Evolutionary conservation across 1,284 basidiomycete species (phyloP).

Genomic region (Volvariella volvacea): DNA sequence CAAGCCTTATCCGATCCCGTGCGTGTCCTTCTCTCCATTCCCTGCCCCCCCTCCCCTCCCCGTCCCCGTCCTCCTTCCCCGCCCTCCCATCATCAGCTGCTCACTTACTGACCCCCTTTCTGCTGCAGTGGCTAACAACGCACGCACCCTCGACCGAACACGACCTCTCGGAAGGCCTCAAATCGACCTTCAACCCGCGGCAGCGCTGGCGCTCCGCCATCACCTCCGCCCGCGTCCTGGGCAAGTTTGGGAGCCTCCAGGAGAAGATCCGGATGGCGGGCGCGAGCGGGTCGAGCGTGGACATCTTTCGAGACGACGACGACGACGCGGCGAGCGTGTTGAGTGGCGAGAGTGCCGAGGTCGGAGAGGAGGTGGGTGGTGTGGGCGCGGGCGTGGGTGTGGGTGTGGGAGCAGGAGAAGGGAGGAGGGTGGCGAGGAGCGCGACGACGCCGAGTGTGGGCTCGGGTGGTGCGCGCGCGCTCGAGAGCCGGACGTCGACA

Average conservation of each 20-base stretch:
- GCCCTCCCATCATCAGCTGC: conserved; percentile 1
- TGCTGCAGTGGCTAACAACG: conserved; percentile 72
- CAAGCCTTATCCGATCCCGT: conserved; percentile 63
- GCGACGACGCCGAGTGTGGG: too few relatives aligned
- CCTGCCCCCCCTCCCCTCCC: background rate
- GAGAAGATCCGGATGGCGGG: conserved; percentile 18
- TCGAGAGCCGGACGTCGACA: too few relatives aligned
- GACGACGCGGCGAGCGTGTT: conserved; percentile 12
- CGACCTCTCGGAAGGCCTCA: conserved; percentile 65
- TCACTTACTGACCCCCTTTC: conserved; percentile 4
- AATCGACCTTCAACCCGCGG: conserved; percentile 71
- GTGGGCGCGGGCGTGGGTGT: conserved; percentile 12
- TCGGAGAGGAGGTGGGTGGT: conserved; percentile 11
- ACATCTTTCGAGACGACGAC: conserved; percentile 21
- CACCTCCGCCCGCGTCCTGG: conserved; percentile 48
- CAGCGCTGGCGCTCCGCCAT: conserved; percentile 69
- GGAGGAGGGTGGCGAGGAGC: conserved; percentile 20
- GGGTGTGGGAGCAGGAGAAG: conserved; percentile 16
- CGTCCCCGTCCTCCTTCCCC: background rate
- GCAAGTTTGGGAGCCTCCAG: conserved; percentile 32
- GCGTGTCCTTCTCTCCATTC: conserved; percentile 10
- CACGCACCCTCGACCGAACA: conserved; percentile 55
- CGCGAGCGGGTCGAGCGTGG: conserved; percentile 17
- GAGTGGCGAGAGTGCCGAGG: conserved; percentile 6
- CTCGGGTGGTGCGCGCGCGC: too few relatives aligned